Evolutionary conservation across 2,329 filamentous ascomycete genomes (phyloP), one percentile per base, ranked within the genome.

Genomic region (Calonectria fujianensis): DNA sequence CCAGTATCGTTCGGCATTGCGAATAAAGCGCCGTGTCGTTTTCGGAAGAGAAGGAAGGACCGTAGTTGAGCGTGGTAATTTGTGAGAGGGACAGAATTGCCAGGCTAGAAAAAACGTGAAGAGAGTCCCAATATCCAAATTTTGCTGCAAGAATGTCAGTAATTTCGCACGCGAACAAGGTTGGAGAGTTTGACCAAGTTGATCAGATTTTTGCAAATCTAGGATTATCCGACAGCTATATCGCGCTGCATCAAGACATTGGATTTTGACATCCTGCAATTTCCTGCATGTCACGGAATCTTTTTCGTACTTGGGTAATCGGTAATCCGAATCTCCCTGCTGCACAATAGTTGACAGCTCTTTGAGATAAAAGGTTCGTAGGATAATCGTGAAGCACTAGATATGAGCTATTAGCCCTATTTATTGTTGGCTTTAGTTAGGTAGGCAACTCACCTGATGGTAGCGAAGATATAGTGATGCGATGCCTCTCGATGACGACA

Each of bases 41-140:
- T 24, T 68, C 69, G 5, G 73, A 59, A 11, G 35, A 48, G 20
- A 50, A 29, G 16, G 31, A 59, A 1, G 52, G n/a, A 20, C 41
- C 39, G 27, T 50, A 13, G 11, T 72, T 57, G 37, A 72, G 65
- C 32, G 52, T 51, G 1, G 64, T 37, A n/a, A 74, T 69, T 35
- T 69, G 57, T 24, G 69, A 74, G 31, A 74, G 61, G 0, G 73
- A 72, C 11, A 74, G 27, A 27, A 72, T 72, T 13, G 69, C 69
- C 2, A 74, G 16, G 37, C 61, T 59, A 2, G 73, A 72, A 18
- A 74, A 74, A 31, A 68, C 63, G n/a, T 74, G 73, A 18, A 74
- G 52, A 7, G 73, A 72, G 24, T 74, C 73, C 63, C 63, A 72
- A 50, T 72, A 74, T 32, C 73, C 64, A 27, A 69, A 72, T n/a